Conservation (phyloP, 192 early-diverging fungal genomes). For the Podila minutissima region DNA sequence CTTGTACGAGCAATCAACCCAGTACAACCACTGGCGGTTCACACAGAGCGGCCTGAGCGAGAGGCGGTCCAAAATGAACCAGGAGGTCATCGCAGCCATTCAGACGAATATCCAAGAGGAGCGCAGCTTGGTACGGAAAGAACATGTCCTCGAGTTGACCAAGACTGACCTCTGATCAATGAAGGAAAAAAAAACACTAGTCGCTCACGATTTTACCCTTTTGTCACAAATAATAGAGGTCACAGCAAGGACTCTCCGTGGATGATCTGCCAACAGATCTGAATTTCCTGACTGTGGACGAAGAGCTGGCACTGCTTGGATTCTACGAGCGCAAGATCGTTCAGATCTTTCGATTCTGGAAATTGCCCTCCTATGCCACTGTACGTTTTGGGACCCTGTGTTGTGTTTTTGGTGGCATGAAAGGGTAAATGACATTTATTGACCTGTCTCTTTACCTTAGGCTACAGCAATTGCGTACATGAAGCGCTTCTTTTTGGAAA, state of each 20-base stretch:
- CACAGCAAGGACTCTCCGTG: conserved; percentile 17
- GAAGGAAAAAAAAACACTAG: background rate
- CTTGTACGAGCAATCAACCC: conserved; percentile 76
- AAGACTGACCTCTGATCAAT: too few species aligned
- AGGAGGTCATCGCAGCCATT: conserved; percentile 65
- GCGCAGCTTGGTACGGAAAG: conserved; percentile 26
- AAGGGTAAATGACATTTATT: conserved; percentile 3
- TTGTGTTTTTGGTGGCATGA: background rate
- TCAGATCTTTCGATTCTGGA: conserved; percentile 52
- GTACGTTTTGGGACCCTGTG: conserved; percentile 12
- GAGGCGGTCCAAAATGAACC: conserved; percentile 66
- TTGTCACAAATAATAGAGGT: conserved; percentile 9
- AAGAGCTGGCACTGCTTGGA: conserved; percentile 61
- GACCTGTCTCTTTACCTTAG: conserved; percentile 46
- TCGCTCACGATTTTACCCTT: background rate
- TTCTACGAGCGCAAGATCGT: conserved; percentile 66
- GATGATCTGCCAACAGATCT: conserved; percentile 34
- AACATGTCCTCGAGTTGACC: too few species aligned
- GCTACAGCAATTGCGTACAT: conserved; percentile 83
- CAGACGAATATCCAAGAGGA: conserved; percentile 67
- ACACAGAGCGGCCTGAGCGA: conserved; percentile 62
- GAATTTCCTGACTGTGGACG: conserved; percentile 58
- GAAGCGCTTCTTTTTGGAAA: conserved; percentile 85
- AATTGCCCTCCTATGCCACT: conserved; percentile 55
- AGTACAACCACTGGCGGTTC: conserved; percentile 80